A percentile compares a stretch with the other conserved stretches of the same genome.
These are phyloP conservation scores for Alternaria sp. DNA, from an alignment of 2,329 filamentous ascomycete species.

Conservation along the genomic window DNA sequence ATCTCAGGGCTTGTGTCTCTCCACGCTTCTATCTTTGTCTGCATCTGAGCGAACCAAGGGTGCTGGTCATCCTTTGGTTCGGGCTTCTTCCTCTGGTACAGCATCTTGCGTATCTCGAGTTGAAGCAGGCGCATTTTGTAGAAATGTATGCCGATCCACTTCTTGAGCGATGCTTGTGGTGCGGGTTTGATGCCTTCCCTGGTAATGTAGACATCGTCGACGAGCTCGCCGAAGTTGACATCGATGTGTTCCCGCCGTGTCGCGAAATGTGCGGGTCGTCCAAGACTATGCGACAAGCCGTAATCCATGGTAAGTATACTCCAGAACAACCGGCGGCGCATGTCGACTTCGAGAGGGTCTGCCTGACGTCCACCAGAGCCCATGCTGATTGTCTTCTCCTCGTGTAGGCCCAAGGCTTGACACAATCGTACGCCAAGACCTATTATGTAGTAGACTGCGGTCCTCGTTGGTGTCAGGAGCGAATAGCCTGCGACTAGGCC, in stretches of 20 bases:
- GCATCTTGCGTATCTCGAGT: slow-evolving; percentile 81
- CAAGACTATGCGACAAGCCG: slow-evolving; percentile 85
- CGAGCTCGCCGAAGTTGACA: slow-evolving; percentile 81
- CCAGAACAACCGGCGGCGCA: slow-evolving; percentile 89
- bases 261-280: slow-evolving; percentile 84
- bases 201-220: slow-evolving; percentile 84
- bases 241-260: slow-evolving; percentile 83
- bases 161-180: slow-evolving; percentile 77
- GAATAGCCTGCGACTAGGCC: slow-evolving; percentile 90
- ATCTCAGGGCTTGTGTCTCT: slow-evolving; percentile 75
- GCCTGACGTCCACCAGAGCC: slow-evolving; percentile 65
- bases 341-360: slow-evolving; percentile 80
- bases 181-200: slow-evolving; percentile 72
- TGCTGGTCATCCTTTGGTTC: slow-evolving; percentile 80
- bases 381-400: slow-evolving; percentile 83
- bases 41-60: slow-evolving; percentile 85
- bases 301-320: slow-evolving; percentile 87
- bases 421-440: slow-evolving; percentile 86
- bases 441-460: slow-evolving; percentile 90
- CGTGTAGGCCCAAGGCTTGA: slow-evolving; percentile 84
- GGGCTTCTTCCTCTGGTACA: slow-evolving; percentile 83
- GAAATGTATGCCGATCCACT: slow-evolving; percentile 89
- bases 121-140: slow-evolving; percentile 90
- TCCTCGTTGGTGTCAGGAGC: slow-evolving; percentile 86
- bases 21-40: slow-evolving; percentile 80